A percentile compares a stretch with the other conserved stretches of the same genome.
These are phyloP conservation scores for Vanderwaltozyma verrucispora DNA, from an alignment of 805 yeast species.

Conservation along the genomic window DNA sequence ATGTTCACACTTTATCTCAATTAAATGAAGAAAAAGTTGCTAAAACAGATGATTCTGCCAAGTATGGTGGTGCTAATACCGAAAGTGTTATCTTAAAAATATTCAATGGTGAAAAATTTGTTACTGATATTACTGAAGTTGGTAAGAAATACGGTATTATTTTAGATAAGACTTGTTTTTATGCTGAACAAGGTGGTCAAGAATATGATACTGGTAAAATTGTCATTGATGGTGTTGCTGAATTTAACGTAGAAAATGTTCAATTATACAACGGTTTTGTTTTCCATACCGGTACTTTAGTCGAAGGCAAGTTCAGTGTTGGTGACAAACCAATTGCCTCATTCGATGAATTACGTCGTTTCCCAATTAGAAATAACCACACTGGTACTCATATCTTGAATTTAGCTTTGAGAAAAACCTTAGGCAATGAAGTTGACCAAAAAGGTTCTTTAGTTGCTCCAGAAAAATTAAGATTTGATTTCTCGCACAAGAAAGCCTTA, in stretches of 20 bases:
- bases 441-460: constrained; percentile 95
- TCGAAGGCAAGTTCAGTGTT: constrained; percentile 63
- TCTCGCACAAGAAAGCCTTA: constrained; percentile 84
- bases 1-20: constrained; percentile 79
- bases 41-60: constrained; percentile 74
- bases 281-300: constrained; percentile 80
- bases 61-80: constrained; percentile 64
- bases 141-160: constrained; percentile 65
- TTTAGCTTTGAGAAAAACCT: constrained; percentile 72
- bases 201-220: constrained; percentile 91
- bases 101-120: constrained; percentile 55
- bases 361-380: constrained; percentile 95
- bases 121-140: constrained; percentile 35
- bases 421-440: constrained; percentile 87
- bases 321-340: constrained; percentile 72
- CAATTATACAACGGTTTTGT: constrained; percentile 92
- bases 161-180: constrained; percentile 85
- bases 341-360: constrained; percentile 86
- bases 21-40: constrained; percentile 51
- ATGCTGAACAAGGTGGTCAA: constrained; percentile 99
- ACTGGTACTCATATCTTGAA: constrained; percentile 96
- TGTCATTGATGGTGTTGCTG: constrained; percentile 77
- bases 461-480: constrained; percentile 92
- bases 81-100: constrained; percentile 63
- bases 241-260: constrained; percentile 84